Conservation (phyloP, 345 rosid genomes). For the Jatropha curcas region DNA sequence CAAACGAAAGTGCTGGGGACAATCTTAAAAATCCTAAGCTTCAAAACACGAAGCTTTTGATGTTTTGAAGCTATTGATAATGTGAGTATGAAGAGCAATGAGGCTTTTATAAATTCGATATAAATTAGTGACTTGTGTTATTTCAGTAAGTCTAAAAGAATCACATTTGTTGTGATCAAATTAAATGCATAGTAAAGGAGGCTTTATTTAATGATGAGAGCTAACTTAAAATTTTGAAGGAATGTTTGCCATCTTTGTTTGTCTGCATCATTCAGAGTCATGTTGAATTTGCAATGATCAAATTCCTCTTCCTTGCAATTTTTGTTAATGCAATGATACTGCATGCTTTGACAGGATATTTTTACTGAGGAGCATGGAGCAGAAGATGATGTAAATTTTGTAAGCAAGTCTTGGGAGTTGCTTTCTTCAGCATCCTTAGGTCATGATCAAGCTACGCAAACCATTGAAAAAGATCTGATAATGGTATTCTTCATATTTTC, state of each 20-base stretch:
- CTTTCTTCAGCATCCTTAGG: constrained; percentile 49
- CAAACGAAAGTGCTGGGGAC: neutral
- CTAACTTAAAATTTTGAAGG: neutral
- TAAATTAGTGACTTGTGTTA: too few species aligned
- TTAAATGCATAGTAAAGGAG: neutral
- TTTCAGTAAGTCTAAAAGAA: neutral
- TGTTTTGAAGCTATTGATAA: neutral
- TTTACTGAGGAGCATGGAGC: constrained; percentile 26
- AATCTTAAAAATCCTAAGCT: neutral
- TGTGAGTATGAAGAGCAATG: neutral
- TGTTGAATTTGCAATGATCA: neutral
- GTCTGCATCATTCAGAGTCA: neutral
- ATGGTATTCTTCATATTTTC: constrained; percentile 45
- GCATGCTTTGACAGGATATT: constrained; percentile 25
- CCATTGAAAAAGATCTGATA: constrained; percentile 63
- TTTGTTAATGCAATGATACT: constrained; percentile 8
- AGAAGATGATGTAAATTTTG: constrained; percentile 39
- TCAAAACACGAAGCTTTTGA: too few species aligned
- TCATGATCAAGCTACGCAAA: constrained; percentile 48
- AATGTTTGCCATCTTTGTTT: neutral
- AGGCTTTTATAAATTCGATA: neutral
- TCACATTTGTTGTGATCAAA: too few species aligned
- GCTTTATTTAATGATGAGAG: neutral
- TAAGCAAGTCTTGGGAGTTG: constrained; percentile 42
- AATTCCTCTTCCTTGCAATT: neutral